Evolutionary conservation across 2,329 filamentous ascomycete species (phyloP).

Genomic region (Diatrype stigma): DNA sequence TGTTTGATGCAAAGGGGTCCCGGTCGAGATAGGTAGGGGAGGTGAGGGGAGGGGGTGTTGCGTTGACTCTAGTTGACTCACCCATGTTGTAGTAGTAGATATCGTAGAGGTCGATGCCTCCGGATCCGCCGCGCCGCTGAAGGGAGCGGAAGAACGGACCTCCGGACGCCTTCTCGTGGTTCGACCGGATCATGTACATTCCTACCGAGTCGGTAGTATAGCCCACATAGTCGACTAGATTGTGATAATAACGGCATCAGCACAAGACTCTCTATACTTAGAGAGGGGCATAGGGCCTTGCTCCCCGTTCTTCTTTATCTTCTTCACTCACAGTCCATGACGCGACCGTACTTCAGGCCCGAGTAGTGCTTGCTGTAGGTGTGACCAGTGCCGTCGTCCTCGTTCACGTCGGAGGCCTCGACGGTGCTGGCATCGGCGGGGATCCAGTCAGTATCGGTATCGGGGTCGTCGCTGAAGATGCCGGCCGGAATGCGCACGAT

Average conservation of each 20-base stretch:
- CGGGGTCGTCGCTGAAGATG: constrained; percentile 25
- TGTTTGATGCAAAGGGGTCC: too few relatives aligned
- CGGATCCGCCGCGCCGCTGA: constrained; percentile 30
- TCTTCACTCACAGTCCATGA: constrained; percentile 22
- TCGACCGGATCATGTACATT: constrained; percentile 34
- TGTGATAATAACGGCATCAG: background rate
- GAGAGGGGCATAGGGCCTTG: too few relatives aligned
- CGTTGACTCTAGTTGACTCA: constrained; percentile 21
- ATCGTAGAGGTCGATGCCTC: constrained; percentile 37
- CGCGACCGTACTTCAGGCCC: constrained; percentile 33
- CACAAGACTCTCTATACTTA: too few relatives aligned
- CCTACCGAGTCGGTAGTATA: constrained; percentile 31
- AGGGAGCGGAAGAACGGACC: constrained; percentile 36
- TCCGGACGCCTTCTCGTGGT: constrained; percentile 37
- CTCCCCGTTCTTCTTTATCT: too few relatives aligned
- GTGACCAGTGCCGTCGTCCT: too few relatives aligned
- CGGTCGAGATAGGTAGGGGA: too few relatives aligned
- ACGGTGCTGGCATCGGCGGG: too few relatives aligned
- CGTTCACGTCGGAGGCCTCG: too few relatives aligned
- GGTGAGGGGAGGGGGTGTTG: too few relatives aligned
- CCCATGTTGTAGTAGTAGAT: constrained; percentile 36
- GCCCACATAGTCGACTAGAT: constrained; percentile 33
- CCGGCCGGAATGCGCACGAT: constrained; percentile 30
- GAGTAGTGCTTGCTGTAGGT: constrained; percentile 35
- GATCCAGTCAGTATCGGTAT: constrained; percentile 24